Evolutionary conservation across 1,139 yeast species (phyloP), one percentile per base, ranked within the genome.

Genomic region (Nematodospora anomalae): DNA sequence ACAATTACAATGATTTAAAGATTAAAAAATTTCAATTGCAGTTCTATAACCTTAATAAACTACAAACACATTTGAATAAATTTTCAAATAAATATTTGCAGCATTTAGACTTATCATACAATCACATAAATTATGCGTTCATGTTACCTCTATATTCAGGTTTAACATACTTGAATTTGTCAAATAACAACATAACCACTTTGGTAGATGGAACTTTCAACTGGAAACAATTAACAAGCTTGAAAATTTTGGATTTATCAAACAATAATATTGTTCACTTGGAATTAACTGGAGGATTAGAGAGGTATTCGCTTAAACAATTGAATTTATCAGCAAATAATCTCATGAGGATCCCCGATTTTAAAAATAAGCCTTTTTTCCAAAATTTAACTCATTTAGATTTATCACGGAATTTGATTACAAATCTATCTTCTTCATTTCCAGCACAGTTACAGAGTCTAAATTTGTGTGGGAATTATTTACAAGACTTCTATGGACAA

Each of bases 401-500:
- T 32, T 42, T 60, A 14, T 52, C 63, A 2, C 44, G 57, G 35
- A 61, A 61, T 33, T 34, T 57, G 21, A 40, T 61, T 10, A 40
- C 53, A 6, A 36, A 33, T 4, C 42, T 49, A 15, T 22, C 40
- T 4, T 27, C 31, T 12, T 34, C 37, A 16, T 47, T 57, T 30
- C 54, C 61, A 4, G 11, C 33, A 2, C 24, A 35, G 2, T 32
- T 55, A 29, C 35, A 28, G 7, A 28, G 25, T 6, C 45, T 58
- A 15, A 47, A 52, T 24, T 45, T 60, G 16, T 39, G 50, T 4
- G 60, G 62, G 3, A 59, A 59, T 34, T 46, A 49, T 33, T 39
- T 57, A 10, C 26, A 39, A 3, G 33, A 39, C 9, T 37, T 44
- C 4, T 12, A 40, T 6, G 35, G 35, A 12, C 38, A 43, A 11